These are phyloP conservation scores for Solanum medicagineum DNA, from an alignment of 257 asterid genomes.

Conservation along the genomic window DNA sequence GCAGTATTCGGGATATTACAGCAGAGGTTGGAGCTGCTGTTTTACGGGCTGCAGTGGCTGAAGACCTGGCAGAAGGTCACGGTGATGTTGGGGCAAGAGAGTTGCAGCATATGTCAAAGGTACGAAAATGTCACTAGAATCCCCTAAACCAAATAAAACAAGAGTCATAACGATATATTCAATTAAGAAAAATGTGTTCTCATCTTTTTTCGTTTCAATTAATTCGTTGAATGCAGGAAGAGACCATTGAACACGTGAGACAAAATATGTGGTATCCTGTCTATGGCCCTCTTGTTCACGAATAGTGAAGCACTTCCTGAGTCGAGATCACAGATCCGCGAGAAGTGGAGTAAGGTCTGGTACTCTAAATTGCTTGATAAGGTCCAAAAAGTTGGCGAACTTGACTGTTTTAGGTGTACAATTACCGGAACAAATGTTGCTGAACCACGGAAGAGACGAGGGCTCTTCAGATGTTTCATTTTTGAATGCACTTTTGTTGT, in stretches of 20 bases:
- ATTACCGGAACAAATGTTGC: neutral
- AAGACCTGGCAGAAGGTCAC: slow-evolving; percentile 76
- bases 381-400: neutral
- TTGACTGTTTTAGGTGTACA: neutral
- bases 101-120: slow-evolving; percentile 66
- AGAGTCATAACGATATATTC: neutral
- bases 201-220: neutral
- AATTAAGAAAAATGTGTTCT: neutral
- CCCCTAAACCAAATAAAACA: neutral
- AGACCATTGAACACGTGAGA: slow-evolving; percentile 45
- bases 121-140: slow-evolving; percentile 5
- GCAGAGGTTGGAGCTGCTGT: slow-evolving; percentile 97
- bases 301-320: slow-evolving; percentile 36
- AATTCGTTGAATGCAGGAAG: slow-evolving; percentile 55
- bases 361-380: neutral
- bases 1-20: slow-evolving; percentile 87
- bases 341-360: neutral
- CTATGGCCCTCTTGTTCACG: slow-evolving; percentile 94
- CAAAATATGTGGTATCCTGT: slow-evolving; percentile 86
- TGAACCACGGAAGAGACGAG: neutral
- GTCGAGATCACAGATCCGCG: neutral
- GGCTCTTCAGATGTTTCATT: neutral
- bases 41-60: slow-evolving; percentile 63
- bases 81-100: slow-evolving; percentile 74
- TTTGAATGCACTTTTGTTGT: neutral